These are phyloP conservation scores for Alternaria brassicae DNA, from an alignment of 2,329 filamentous ascomycete species.

Conservation along the genomic window DNA sequence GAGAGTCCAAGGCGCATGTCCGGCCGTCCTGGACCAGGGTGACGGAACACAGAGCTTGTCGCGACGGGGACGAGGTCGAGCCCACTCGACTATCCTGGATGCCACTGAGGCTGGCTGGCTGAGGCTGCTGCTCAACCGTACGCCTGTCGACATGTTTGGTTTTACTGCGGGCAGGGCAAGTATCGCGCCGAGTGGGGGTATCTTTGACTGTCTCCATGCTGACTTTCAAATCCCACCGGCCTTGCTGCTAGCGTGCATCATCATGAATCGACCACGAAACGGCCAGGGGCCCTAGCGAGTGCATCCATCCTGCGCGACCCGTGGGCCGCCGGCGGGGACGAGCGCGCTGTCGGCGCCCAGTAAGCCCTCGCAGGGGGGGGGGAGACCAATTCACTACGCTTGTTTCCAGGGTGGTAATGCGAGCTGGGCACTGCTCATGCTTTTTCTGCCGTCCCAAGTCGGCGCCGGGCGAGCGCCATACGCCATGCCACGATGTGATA, in stretches of 20 bases:
- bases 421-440: conserved; percentile 30
- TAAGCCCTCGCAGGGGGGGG: conserved; percentile 31
- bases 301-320: conserved; percentile 24
- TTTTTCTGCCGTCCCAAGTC: conserved; percentile 42
- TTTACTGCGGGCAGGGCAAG: conserved; percentile 31
- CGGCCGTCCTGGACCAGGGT: conserved; percentile 24
- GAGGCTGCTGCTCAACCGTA: conserved; percentile 21
- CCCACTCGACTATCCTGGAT: conserved; percentile 10
- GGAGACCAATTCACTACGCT: conserved; percentile 27
- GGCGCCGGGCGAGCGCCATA: conserved; percentile 38
- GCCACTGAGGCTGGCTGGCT: conserved; percentile 24
- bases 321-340: conserved; percentile 31
- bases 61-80: conserved; percentile 2
- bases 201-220: conserved; percentile 34
- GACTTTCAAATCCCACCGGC: conserved; percentile 36
- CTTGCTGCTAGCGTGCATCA: conserved; percentile 29
- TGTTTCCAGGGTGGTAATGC: conserved; percentile 35
- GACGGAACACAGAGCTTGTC: conserved; percentile 20
- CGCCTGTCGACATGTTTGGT: conserved; percentile 28
- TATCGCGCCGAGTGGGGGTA: conserved; percentile 34
- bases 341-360: conserved; percentile 18
- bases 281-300: conserved; percentile 40
- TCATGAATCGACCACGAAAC: conserved; percentile 39
- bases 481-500: conserved; percentile 51
- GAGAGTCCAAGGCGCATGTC: conserved; percentile 20